These are phyloP conservation scores for Sporothrix protearum DNA, from an alignment of 2,329 filamentous ascomycete genomes.

Conservation along the genomic window DNA sequence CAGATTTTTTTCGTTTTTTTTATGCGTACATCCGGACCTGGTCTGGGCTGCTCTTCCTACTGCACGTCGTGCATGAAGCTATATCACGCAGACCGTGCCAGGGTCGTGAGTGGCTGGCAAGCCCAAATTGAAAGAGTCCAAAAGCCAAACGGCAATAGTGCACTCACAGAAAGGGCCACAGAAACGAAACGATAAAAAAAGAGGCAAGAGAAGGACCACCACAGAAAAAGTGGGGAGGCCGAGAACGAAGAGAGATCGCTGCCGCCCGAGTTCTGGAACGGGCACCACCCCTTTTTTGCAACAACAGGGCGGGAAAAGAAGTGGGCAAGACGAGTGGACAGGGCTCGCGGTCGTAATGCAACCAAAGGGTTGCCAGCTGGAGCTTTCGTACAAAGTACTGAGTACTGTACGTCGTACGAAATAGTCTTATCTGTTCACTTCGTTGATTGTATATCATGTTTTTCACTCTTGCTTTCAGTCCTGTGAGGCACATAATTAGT, in stretches of 20 bases:
- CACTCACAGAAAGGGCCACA: not conserved
- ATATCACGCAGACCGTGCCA: slow-evolving; percentile 19
- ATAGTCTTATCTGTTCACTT: not conserved
- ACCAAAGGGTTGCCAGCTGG: not conserved
- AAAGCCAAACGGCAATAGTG: not conserved
- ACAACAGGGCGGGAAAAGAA: slow-evolving; percentile 3
- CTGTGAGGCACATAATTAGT: not conserved
- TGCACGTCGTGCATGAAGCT: slow-evolving; percentile 22
- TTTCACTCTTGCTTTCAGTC: not conserved
- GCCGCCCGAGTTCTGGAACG: slow-evolving; percentile 14
- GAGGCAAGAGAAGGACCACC: not conserved
- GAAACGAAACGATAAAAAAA: not conserved
- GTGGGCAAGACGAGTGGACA: slow-evolving; percentile 9
- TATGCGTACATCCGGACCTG: slow-evolving; percentile 2
- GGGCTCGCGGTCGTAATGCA: slow-evolving; percentile 19
- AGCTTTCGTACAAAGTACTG: not conserved
- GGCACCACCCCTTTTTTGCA: not conserved
- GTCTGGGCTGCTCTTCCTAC: slow-evolving; percentile 3
- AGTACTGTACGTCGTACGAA: too few relatives aligned
- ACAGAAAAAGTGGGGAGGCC: slow-evolving; percentile 6
- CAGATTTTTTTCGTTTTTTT: slow-evolving; percentile 20
- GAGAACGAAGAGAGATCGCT: not conserved
- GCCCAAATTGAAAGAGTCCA: not conserved
- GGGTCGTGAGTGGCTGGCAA: slow-evolving; percentile 20
- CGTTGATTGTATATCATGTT: not conserved